Evolutionary conservation across 1,284 basidiomycete genomes (phyloP).

Genomic region (Tilletia caries): DNA sequence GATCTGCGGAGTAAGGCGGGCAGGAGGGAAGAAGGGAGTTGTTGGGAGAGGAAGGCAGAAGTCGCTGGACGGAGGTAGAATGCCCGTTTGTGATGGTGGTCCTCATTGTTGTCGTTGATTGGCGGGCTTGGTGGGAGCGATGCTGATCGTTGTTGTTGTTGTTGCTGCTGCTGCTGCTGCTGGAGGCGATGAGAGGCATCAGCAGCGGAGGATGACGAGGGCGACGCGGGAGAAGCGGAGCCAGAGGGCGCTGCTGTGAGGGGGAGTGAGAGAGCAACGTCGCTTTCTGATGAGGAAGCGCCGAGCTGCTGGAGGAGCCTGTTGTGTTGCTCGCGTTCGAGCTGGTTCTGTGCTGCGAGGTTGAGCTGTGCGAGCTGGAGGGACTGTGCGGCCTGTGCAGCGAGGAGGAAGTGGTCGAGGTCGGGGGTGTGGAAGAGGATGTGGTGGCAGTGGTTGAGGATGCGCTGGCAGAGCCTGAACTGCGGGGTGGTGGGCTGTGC

Average conservation of each 20-base stretch:
- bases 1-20: constrained; percentile 4
- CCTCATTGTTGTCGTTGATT: too few species aligned
- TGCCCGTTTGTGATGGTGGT: constrained; percentile 94
- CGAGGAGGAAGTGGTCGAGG: constrained; percentile 49
- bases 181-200: not conserved
- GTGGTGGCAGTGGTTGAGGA: constrained; percentile 88
- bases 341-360: not conserved
- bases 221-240: not conserved
- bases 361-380: not conserved
- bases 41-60: not conserved
- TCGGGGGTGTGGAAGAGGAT: constrained; percentile 77
- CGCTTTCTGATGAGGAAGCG: constrained; percentile 7
- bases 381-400: not conserved
- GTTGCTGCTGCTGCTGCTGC: not conserved
- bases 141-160: too few species aligned
- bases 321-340: constrained; percentile 1
- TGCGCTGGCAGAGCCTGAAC: constrained; percentile 86
- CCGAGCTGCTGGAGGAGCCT: constrained; percentile 8
- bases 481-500: constrained; percentile 65
- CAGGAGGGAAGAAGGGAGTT: constrained; percentile 4
- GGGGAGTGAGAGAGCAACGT: constrained; percentile 2
- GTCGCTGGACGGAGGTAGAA: not conserved
- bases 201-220: not conserved
- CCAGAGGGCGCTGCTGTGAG: not conserved
- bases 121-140: too few species aligned